Evolutionary conservation across 176 grass and related monocot species (phyloP), one percentile per base, ranked within the genome.

Genomic region (Metroxylon sagu): DNA sequence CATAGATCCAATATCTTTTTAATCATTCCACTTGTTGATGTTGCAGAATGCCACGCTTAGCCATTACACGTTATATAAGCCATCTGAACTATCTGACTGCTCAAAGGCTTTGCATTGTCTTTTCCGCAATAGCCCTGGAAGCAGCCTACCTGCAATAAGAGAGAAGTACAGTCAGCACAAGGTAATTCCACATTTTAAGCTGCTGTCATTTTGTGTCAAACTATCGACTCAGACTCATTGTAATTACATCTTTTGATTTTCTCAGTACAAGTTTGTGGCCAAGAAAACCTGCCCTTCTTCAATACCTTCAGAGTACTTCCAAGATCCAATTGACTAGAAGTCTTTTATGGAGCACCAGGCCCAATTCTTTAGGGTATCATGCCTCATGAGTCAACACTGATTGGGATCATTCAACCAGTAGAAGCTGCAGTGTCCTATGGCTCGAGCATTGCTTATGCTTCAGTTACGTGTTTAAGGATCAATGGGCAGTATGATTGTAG

Each of bases 111-210:
- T 97, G 31, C 84, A 88, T 54, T 68, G 78, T 14, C 79, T 97
- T 67, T 67, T 85, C 52, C 80, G 76, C 1, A 79, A 82, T 61
- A 81, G 87, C 59, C 65, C 84, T n/a, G 87, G 87, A 62, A 92
- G 84, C 49, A 97, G 85, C 69, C 84, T 97, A 26, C 93, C 87
- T 63, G 87, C 93, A 52, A 85, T 97, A 66, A 91, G 93, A 78
- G 87, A 97, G 53, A 97, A 97, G 61, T 97, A 97, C 67, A 88
- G 84, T 64, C 93, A 97, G 75, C 93, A 98, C 69, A 98, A 92
- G 87, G 93, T 95, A 84, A 62, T 43, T 43, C 35, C 35, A 43
- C 8, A 2, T 43, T 43, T 43, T 43, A 7, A 43, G 35, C 35
- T 43, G 35, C 35, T 43, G 31, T 10, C 8, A 43, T 12, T 6